phyloP scores from a whole-genome alignment of 1,284 basidiomycete genomes.

The Puccinia novopanici region DNA sequence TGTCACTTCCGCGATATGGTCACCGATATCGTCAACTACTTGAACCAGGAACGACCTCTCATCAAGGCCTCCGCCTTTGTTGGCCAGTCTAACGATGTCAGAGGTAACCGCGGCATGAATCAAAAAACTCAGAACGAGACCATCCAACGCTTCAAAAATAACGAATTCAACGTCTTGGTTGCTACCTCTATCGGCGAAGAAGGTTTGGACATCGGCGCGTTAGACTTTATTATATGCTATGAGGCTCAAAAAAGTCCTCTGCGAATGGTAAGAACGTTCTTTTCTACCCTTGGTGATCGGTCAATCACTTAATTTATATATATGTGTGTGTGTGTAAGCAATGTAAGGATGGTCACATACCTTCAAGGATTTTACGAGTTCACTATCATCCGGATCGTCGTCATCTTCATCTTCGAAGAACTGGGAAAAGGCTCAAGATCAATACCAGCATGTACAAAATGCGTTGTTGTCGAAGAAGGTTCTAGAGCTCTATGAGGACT shows the following conservation, averaged over 20 bases:
- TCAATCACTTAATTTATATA: constrained; percentile 64
- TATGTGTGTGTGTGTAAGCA: constrained; percentile 96
- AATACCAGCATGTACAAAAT: constrained; percentile 85
- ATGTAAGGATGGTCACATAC: constrained; percentile 87
- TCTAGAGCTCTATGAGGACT: constrained; percentile 89
- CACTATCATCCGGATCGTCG: no score
- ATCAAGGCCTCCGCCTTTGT: constrained; percentile 81
- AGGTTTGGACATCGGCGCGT: constrained; percentile 97
- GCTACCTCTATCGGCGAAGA: constrained; percentile 98
- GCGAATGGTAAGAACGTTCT: constrained; percentile 72
- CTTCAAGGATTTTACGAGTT: no score
- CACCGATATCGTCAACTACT: constrained; percentile 74
- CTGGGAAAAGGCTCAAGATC: constrained; percentile 83
- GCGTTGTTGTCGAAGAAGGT: constrained; percentile 81
- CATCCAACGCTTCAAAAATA: constrained; percentile 65
- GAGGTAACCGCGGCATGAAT: constrained; percentile 79
- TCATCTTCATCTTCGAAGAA: no score
- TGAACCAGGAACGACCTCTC: constrained; percentile 70
- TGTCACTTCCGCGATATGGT: constrained; percentile 84
- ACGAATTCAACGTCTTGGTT: constrained; percentile 87
- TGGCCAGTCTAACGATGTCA: constrained; percentile 83
- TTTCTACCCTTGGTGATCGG: not conserved
- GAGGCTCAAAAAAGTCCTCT: constrained; percentile 95
- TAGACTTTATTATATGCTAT: constrained; percentile 96
- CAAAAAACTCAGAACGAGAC: constrained; percentile 91